Conservation (phyloP, 2,329 filamentous ascomycete genomes). For the Dactylellina sp. region DNA sequence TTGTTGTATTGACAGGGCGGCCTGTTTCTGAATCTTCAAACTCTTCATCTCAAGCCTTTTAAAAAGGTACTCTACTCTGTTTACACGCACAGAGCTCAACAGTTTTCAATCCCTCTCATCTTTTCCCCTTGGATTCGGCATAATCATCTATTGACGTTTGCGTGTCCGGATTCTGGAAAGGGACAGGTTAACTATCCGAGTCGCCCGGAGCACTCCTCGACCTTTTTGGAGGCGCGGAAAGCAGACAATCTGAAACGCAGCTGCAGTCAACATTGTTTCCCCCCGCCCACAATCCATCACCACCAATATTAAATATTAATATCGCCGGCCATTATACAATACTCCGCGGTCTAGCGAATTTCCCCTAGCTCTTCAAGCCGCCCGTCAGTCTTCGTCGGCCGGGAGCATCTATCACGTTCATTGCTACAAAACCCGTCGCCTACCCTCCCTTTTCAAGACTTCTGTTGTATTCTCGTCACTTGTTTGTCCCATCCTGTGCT, state of each 20-base stretch:
- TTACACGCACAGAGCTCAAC: no score
- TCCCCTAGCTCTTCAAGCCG: slow-evolving; percentile 12
- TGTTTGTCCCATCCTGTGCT: neutral
- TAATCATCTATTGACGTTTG: neutral
- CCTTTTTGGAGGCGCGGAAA: slow-evolving; percentile 4
- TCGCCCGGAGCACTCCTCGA: slow-evolving; percentile 5
- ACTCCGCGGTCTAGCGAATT: slow-evolving; percentile 29
- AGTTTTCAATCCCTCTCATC: no score
- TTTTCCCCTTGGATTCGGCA: neutral
- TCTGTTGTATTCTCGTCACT: neutral
- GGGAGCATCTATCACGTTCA: no score
- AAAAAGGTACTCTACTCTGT: no score
- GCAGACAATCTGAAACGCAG: slow-evolving; percentile 36
- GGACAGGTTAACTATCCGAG: neutral
- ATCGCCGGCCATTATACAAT: no score
- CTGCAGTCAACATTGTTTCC: no score
- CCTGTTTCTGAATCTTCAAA: no score
- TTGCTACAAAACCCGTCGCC: no score
- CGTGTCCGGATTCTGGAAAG: neutral
- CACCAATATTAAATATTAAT: neutral
- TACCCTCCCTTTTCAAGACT: neutral
- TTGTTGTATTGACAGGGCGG: no score
- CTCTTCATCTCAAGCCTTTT: no score
- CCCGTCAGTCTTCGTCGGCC: no score
- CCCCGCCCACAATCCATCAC: no score